Conservation (phyloP, 2,329 filamentous ascomycete species). For the Ceratocystis cubensis region DNA sequence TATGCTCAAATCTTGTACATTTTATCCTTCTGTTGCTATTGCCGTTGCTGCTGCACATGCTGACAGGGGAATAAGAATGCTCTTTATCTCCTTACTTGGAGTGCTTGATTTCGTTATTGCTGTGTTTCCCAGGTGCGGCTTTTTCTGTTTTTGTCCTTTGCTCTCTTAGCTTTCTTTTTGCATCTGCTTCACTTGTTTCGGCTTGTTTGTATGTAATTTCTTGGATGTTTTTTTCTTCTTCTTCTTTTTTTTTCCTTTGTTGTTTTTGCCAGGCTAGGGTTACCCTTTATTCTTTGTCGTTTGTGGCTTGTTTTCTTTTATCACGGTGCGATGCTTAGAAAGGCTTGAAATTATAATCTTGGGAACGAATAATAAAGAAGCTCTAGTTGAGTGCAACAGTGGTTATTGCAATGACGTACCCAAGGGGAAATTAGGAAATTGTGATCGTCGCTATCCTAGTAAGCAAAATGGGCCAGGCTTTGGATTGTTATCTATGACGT, state of each 20-base stretch:
- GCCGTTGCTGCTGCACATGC: not conserved
- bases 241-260: not conserved
- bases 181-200: conserved; percentile 2
- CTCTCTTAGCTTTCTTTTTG: not conserved
- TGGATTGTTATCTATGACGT: too few species aligned
- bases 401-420: not conserved
- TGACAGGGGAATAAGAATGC: not conserved
- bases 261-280: not conserved
- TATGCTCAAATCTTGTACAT: not conserved
- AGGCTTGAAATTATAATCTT: not conserved
- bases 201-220: conserved; percentile 6
- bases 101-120: conserved; percentile 19
- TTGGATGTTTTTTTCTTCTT: not conserved
- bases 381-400: not conserved
- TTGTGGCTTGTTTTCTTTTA: conserved; percentile 1
- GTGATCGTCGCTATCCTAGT: too few species aligned
- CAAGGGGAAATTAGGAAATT: too few species aligned
- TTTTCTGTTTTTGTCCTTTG: conserved; percentile 4
- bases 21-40: not conserved
- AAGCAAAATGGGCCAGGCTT: too few species aligned
- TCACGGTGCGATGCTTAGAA: not conserved
- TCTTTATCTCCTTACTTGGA: not conserved
- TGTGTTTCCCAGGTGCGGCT: not conserved
- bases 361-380: not conserved
- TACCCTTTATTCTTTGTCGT: not conserved